Evolutionary conservation across 148 eudicot genomes (phyloP).

Genomic region (Bassia scoparia): DNA sequence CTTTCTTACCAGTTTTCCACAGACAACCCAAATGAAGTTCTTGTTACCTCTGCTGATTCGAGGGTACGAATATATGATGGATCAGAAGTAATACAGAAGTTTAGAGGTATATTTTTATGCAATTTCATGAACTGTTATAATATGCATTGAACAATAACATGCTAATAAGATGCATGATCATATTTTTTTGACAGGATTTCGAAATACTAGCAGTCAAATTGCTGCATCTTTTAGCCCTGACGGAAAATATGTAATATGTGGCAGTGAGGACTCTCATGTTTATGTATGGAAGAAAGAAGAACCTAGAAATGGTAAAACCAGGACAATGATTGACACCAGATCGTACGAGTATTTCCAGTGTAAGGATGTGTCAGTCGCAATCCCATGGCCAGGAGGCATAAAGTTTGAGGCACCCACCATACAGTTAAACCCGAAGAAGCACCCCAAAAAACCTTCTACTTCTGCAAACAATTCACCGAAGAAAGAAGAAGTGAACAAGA

Average conservation of each 20-base stretch:
- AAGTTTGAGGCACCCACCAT: conserved; percentile 61
- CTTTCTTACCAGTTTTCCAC: conserved; percentile 49
- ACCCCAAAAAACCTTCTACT: conserved; percentile 36
- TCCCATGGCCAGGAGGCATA: conserved; percentile 71
- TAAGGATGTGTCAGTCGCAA: conserved; percentile 75
- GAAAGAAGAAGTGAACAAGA: conserved; percentile 36
- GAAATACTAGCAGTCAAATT: conserved; percentile 90
- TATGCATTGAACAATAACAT: neutral
- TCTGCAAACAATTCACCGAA: conserved; percentile 41
- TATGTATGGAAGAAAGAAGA: conserved; percentile 85
- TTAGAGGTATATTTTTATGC: conserved; percentile 51
- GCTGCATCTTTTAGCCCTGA: conserved; percentile 67
- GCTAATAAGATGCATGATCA: neutral
- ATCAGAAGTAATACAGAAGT: conserved; percentile 58
- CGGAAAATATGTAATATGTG: conserved; percentile 66
- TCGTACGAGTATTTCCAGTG: conserved; percentile 71
- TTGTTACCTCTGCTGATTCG: conserved; percentile 87
- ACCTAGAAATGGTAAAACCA: conserved; percentile 41
- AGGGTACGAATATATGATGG: conserved; percentile 67
- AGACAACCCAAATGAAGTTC: conserved; percentile 66
- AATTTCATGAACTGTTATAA: neutral
- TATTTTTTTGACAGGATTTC: conserved; percentile 47
- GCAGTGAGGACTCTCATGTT: conserved; percentile 89
- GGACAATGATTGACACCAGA: conserved; percentile 29
- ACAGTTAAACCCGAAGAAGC: conserved; percentile 54